These are phyloP conservation scores for Angomonas desouzai DNA, from an alignment of 208 protist species.

Conservation along the genomic window DNA sequence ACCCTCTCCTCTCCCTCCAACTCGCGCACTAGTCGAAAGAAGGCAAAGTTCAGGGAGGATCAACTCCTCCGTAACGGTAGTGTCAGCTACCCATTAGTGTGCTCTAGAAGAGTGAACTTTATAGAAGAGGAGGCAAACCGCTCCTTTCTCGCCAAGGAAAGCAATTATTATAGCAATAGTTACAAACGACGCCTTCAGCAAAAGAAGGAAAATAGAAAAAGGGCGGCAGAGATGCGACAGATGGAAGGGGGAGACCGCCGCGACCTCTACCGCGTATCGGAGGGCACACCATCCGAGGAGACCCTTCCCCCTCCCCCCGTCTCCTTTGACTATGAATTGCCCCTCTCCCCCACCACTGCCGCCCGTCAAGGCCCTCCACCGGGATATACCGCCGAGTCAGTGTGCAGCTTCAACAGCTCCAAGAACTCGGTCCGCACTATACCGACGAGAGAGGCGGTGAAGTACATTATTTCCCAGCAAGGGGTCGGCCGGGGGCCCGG, in stretches of 20 bases:
- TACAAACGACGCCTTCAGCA: slow-evolving; percentile 1
- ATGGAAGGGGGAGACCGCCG: not conserved
- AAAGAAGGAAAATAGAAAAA: not conserved
- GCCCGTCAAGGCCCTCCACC: not conserved
- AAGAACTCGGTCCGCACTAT: slow-evolving; percentile 4
- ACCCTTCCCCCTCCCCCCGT: not conserved
- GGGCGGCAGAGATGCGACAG: not conserved
- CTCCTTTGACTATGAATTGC: not conserved
- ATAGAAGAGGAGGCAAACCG: not conserved
- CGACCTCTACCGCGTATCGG: not conserved
- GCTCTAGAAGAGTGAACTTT: not conserved
- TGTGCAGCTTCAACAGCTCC: slow-evolving; percentile 1
- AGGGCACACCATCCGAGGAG: not conserved
- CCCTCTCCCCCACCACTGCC: not conserved
- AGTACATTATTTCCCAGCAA: slow-evolving; percentile 6
- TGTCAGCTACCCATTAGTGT: not conserved
- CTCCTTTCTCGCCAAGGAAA: not conserved
- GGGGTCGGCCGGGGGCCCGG: not conserved
- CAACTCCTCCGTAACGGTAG: not conserved
- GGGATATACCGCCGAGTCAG: not conserved
- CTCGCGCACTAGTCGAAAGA: not conserved
- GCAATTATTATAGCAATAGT: slow-evolving; percentile 7
- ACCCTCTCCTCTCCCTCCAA: not conserved
- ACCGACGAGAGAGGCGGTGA: not conserved
- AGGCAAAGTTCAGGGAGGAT: not conserved